phyloP scores from a whole-genome alignment of 2,329 filamentous ascomycete genomes.

The Epichloe brachyelytri region DNA sequence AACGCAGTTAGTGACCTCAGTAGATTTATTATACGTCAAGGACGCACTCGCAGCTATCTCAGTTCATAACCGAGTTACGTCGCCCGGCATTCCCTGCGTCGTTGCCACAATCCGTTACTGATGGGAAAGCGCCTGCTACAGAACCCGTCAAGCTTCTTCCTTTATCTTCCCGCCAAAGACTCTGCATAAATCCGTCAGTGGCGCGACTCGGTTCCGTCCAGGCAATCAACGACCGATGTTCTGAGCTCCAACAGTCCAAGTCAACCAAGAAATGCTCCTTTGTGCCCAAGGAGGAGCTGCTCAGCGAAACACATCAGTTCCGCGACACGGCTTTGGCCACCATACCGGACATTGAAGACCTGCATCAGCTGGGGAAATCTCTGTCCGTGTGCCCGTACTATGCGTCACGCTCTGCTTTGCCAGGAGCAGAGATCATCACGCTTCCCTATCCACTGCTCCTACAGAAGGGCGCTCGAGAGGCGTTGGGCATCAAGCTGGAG shows the following conservation, averaged over 20 bases:
- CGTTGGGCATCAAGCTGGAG: constrained; percentile 73
- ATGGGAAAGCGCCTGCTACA: constrained; percentile 12
- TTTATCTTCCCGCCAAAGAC: constrained; percentile 72
- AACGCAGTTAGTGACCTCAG: constrained; percentile 16
- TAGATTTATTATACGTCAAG: constrained; percentile 83
- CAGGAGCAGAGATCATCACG: constrained; percentile 77
- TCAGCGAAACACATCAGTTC: constrained; percentile 62
- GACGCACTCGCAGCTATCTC: constrained; percentile 82
- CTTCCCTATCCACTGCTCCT: constrained; percentile 84
- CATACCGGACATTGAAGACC: constrained; percentile 86
- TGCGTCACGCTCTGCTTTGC: constrained; percentile 75
- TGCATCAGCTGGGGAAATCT: constrained; percentile 63
- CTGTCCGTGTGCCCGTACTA: constrained; percentile 90
- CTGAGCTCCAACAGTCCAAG: constrained; percentile 71
- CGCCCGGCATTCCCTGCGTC: constrained; percentile 67
- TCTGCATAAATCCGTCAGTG: constrained; percentile 83
- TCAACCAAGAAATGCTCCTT: constrained; percentile 53
- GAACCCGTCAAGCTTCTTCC: constrained; percentile 62
- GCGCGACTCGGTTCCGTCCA: constrained; percentile 54
- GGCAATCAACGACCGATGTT: constrained; percentile 85
- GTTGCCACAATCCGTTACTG: constrained; percentile 33
- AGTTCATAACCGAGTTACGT: constrained; percentile 73
- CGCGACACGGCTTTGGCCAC: constrained; percentile 73
- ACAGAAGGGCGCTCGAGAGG: constrained; percentile 76
- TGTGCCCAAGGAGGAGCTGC: constrained; percentile 64